Base-by-base conservation (phyloP, 345 rosid species). In the Capsella bursapastoris region DNA sequence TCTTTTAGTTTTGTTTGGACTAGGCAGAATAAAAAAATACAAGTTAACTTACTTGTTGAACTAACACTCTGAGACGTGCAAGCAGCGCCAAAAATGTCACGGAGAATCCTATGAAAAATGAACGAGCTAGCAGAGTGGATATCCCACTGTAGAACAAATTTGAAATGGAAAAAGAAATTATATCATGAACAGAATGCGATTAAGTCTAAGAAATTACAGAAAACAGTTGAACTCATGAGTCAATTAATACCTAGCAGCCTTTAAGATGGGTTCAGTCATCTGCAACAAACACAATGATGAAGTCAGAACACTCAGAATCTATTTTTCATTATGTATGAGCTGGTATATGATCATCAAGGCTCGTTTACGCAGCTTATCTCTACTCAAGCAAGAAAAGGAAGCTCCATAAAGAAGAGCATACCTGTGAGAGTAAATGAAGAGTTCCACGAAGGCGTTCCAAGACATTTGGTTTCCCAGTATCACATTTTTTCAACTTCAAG, bases 251-350 rank as follows among this genome's bases (percentile, higher is more conserved):
- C 55, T 79, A 56, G 99, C 99, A 48, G 97, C 97, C 84, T 86
- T 90, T 73, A 95, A 71, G 78, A 95, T 90, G 15, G 97, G 92
- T 77, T 92, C 96, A 68, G 87, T 89, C 87, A 92, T 89, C 99
- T 92, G 94, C 80, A 83, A 72, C 49, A 71, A 45, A 74, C 52
- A 82, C 59, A 71, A 18, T 28, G 40, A 59, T 52, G 37, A 63
- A 62, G 11, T 49, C 27, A 77, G 13, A 45, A 61, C 22, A 25
- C 22, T 18, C 31, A 10, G 14, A 6, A 47, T 44, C 68, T 9
- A 40, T 40, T 40, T 34, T 6, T 9, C 12, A 40, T 11, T 11
- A 40, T 10, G 43, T 38, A 7, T 37, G 40, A 37, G 59, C 70
- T 50, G 31, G 68, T 9, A 8, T 9, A 41, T n/a, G 18, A 71